phyloP scores from a whole-genome alignment of 1,139 yeast genomes.

The Suhomyces chickasaworum region DNA sequence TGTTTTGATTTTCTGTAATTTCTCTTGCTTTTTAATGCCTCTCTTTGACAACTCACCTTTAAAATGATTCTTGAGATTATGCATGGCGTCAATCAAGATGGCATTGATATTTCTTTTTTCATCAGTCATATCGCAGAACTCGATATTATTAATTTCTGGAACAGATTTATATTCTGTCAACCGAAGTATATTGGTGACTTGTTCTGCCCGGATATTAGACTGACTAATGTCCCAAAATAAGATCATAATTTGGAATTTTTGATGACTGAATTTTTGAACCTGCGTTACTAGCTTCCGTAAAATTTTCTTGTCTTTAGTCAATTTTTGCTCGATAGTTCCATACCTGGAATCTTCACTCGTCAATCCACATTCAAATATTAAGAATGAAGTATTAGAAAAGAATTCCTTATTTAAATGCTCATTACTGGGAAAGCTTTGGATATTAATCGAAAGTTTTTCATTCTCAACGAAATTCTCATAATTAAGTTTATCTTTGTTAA shows the following conservation, averaged over 20 bases:
- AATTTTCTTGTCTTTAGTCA: conserved; percentile 38
- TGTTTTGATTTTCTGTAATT: conserved; percentile 14
- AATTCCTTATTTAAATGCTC: conserved; percentile 36
- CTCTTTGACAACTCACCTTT: conserved; percentile 34
- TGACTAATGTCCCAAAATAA: conserved; percentile 41
- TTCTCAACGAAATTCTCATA: conserved; percentile 30
- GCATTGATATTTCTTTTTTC: conserved; percentile 32
- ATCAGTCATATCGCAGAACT: conserved; percentile 41
- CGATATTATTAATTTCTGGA: conserved; percentile 24
- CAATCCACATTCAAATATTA: conserved; percentile 52
- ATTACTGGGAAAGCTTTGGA: conserved; percentile 44
- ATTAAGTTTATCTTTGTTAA: conserved; percentile 28
- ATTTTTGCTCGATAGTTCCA: conserved; percentile 28
- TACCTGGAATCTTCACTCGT: conserved; percentile 21
- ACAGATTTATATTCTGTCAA: conserved; percentile 16
- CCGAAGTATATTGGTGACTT: conserved; percentile 23
- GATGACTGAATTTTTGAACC: conserved; percentile 36
- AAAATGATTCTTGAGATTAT: conserved; percentile 27
- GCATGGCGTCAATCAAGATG: conserved; percentile 29
- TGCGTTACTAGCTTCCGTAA: conserved; percentile 42
- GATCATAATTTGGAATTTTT: conserved; percentile 40
- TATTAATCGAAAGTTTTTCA: conserved; percentile 27
- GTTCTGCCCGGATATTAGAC: conserved; percentile 19
- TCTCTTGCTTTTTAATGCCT: conserved; percentile 28
- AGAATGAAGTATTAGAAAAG: conserved; percentile 41